Percentiles rank a stretch among this genome's conserved stretches.
Conservation (phyloP, 441 rosid genomes). For the Raphanus hybrid region DNA sequence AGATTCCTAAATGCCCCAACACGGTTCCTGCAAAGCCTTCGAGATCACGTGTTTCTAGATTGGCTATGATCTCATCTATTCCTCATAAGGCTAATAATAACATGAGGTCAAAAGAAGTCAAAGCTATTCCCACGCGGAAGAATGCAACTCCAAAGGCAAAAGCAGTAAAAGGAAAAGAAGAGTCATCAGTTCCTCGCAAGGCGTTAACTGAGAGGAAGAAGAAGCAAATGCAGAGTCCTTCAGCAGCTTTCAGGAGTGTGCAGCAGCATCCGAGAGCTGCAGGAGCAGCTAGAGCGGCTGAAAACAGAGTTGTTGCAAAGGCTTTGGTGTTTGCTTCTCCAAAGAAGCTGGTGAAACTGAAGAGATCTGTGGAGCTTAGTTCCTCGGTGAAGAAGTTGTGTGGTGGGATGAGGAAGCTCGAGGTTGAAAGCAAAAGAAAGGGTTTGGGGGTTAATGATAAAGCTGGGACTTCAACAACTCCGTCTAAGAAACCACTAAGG, state of each 20-base stretch:
- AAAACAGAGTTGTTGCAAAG: conserved; percentile 59
- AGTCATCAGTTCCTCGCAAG: conserved; percentile 42
- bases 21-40: conserved; percentile 89
- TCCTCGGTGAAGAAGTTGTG: conserved; percentile 57
- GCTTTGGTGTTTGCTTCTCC: conserved; percentile 83
- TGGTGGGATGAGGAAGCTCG: conserved; percentile 72
- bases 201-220: conserved; percentile 60
- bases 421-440: conserved; percentile 51
- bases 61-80: conserved; percentile 83
- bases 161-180: conserved; percentile 38
- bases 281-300: conserved; percentile 42
- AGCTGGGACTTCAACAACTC: conserved; percentile 45
- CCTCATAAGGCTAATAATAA: conserved; percentile 49
- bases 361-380: conserved; percentile 60
- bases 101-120: conserved; percentile 42
- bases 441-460: conserved; percentile 36
- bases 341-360: conserved; percentile 58
- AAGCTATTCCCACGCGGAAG: conserved; percentile 43
- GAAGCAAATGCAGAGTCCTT: conserved; percentile 55
- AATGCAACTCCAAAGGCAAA: conserved; percentile 52
- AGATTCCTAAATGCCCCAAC: conserved; percentile 63
- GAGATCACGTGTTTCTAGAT: conserved; percentile 60
- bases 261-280: conserved; percentile 58
- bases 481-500: conserved; percentile 51
- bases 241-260: conserved; percentile 63